Percentiles rank a stretch among this genome's conserved stretches.
Evolutionary conservation across 2,329 filamentous ascomycete species (phyloP).

Genomic region (Scopulariopsis brevicaulis): DNA sequence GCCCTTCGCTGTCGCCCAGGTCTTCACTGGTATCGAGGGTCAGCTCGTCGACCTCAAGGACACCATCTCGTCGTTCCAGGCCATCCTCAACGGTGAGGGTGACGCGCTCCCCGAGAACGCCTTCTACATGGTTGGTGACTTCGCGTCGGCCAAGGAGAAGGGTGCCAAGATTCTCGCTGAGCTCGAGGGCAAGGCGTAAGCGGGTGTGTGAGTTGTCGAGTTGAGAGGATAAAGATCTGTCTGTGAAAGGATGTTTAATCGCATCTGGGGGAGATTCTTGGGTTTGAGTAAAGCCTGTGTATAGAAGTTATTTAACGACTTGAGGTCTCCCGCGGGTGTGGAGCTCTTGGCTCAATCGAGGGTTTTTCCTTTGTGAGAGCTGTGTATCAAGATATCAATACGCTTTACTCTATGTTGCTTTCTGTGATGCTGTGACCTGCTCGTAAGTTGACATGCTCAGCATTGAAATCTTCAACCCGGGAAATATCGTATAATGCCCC

Average conservation of each 20-base stretch:
- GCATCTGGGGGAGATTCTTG: conserved; percentile 15
- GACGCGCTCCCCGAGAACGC: conserved; percentile 89
- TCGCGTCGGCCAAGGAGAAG: conserved; percentile 86
- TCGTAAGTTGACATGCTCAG: not conserved
- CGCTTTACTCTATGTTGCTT: conserved; percentile 18
- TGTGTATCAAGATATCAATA: conserved; percentile 47
- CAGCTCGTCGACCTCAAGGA: conserved; percentile 97
- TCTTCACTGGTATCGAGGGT: conserved; percentile 92
- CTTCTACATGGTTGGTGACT: conserved; percentile 98
- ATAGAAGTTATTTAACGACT: conserved; percentile 41
- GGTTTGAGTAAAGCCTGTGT: conserved; percentile 33
- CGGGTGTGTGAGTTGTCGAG: conserved; percentile 5
- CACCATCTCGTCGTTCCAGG: conserved; percentile 95
- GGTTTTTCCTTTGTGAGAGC: conserved; percentile 41
- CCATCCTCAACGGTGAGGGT: conserved; percentile 88
- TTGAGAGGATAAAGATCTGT: not conserved
- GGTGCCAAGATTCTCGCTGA: conserved; percentile 99
- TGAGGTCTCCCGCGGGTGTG: conserved; percentile 15
- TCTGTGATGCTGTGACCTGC: not conserved
- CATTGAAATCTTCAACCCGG: not conserved
- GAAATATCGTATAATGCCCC: no score
- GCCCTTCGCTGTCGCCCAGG: conserved; percentile 82
- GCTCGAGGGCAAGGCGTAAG: conserved; percentile 53
- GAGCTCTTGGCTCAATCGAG: conserved; percentile 42
- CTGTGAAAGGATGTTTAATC: not conserved